Evolutionary conservation across 1,139 yeast genomes (phyloP).

Genomic region (Hansenula lynferdii): DNA sequence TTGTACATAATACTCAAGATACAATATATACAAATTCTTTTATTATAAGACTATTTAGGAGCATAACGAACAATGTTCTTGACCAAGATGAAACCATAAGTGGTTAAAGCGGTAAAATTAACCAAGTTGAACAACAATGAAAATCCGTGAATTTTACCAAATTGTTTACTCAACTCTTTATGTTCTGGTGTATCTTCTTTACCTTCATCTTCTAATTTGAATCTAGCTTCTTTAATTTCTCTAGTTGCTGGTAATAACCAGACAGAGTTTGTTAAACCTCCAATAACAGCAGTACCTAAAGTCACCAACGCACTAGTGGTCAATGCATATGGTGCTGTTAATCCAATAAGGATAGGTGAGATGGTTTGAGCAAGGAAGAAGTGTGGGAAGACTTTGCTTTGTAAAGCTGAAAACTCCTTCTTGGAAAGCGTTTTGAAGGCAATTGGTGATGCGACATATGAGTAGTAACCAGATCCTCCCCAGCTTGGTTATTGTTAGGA

Average conservation of each 20-base stretch:
- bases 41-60: constrained; percentile 19
- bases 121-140: constrained; percentile 63
- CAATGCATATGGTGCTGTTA: constrained; percentile 63
- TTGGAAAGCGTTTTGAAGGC: constrained; percentile 77
- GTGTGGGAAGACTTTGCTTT: constrained; percentile 71
- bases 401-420: constrained; percentile 74
- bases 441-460: constrained; percentile 77
- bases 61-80: constrained; percentile 31
- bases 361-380: constrained; percentile 75
- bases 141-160: constrained; percentile 72
- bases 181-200: constrained; percentile 48
- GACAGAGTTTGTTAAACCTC: constrained; percentile 61
- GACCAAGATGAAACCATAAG: constrained; percentile 65
- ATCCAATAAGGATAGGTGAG: constrained; percentile 60
- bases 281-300: constrained; percentile 49
- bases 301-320: constrained; percentile 42
- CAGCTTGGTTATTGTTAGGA: constrained; percentile 28
- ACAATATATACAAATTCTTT: constrained; percentile 1
- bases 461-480: constrained; percentile 85
- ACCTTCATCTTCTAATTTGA: constrained; percentile 36
- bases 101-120: constrained; percentile 54
- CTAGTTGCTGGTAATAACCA: constrained; percentile 65
- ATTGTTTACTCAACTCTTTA: constrained; percentile 52
- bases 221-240: constrained; percentile 44
- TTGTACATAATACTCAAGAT: constrained; percentile 1